A percentile compares a stretch with the other conserved stretches of the same genome.
phyloP scores from a whole-genome alignment of 2,329 filamentous ascomycete species.

The Aspergillus neoniger region DNA sequence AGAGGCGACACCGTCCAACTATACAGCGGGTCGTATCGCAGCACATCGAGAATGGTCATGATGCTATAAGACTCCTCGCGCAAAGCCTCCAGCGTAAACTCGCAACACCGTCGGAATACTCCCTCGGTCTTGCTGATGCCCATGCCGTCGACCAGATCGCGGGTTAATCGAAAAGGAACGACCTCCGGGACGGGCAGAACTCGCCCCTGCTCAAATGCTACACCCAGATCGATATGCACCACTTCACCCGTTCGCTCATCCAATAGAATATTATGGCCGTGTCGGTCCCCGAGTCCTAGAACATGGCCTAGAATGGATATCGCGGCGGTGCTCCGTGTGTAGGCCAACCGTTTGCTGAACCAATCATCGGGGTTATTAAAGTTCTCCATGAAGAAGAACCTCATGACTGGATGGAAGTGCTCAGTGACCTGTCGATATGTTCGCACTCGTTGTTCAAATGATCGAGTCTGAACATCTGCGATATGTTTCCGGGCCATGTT shows the following conservation, averaged over 20 bases:
- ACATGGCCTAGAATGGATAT: constrained; percentile 95
- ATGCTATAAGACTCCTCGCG: constrained; percentile 96
- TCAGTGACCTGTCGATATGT: constrained; percentile 77
- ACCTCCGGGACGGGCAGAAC: constrained; percentile 94
- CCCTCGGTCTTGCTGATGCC: constrained; percentile 93
- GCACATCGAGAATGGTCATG: constrained; percentile 96
- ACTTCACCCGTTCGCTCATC: constrained; percentile 89
- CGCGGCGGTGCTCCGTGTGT: constrained; percentile 88
- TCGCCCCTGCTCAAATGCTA: constrained; percentile 94
- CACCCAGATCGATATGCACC: constrained; percentile 94
- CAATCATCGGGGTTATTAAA: constrained; percentile 94
- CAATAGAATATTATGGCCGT: constrained; percentile 94
- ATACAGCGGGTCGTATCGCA: constrained; percentile 97
- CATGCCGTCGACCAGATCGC: constrained; percentile 96
- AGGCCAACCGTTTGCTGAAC: constrained; percentile 86
- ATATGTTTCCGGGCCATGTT: constrained; percentile 79
- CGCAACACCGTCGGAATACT: constrained; percentile 95
- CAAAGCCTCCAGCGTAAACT: constrained; percentile 92
- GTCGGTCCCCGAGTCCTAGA: constrained; percentile 87
- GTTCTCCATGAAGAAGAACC: constrained; percentile 95
- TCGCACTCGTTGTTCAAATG: constrained; percentile 69
- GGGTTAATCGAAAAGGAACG: constrained; percentile 90
- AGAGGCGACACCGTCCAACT: constrained; percentile 85
- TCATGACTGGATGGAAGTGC: constrained; percentile 87
- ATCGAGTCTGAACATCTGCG: constrained; percentile 67